phyloP scores from a whole-genome alignment of 768 basidiomycete genomes.

The Mycena latifolia region DNA sequence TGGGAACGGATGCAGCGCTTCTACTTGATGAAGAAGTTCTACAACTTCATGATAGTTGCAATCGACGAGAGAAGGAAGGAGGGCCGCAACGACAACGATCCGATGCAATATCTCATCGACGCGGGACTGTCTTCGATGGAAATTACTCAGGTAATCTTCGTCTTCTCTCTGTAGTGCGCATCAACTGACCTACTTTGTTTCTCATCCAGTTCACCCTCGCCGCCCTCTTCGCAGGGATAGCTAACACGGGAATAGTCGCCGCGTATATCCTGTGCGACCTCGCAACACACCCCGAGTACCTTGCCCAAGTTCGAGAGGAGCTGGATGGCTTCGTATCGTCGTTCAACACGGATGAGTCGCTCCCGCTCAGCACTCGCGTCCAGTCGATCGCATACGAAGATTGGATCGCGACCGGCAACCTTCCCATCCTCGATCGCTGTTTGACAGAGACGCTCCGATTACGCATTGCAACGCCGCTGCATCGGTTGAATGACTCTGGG shows the following conservation, averaged over 20 bases:
- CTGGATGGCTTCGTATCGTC: slow-evolving; percentile 19
- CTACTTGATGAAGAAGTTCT: slow-evolving; percentile 10
- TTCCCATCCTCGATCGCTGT: slow-evolving; percentile 14
- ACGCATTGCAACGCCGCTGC: slow-evolving; percentile 19
- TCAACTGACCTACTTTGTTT: too few species aligned
- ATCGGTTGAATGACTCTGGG: slow-evolving; percentile 25
- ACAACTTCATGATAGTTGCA: neutral
- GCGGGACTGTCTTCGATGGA: slow-evolving; percentile 9
- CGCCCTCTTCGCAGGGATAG: slow-evolving; percentile 19
- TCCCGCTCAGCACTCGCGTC: slow-evolving; percentile 10
- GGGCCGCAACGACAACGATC: slow-evolving; percentile 5
- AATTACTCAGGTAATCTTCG: slow-evolving; percentile 1
- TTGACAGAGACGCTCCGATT: slow-evolving; percentile 21
- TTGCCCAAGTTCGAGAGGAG: slow-evolving; percentile 38
- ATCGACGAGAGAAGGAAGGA: slow-evolving; percentile 6
- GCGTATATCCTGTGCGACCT: slow-evolving; percentile 37
- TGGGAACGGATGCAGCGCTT: slow-evolving; percentile 12
- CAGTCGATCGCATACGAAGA: slow-evolving; percentile 15
- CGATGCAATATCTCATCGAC: slow-evolving; percentile 16
- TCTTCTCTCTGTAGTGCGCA: too few species aligned
- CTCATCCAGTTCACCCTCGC: slow-evolving; percentile 14
- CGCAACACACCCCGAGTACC: slow-evolving; percentile 37
- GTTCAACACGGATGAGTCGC: slow-evolving; percentile 7
- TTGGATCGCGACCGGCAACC: neutral
- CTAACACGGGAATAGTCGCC: slow-evolving; percentile 23